These are phyloP conservation scores for Cucurbita maxima DNA, from an alignment of 306 rosid genomes.

Conservation along the genomic window DNA sequence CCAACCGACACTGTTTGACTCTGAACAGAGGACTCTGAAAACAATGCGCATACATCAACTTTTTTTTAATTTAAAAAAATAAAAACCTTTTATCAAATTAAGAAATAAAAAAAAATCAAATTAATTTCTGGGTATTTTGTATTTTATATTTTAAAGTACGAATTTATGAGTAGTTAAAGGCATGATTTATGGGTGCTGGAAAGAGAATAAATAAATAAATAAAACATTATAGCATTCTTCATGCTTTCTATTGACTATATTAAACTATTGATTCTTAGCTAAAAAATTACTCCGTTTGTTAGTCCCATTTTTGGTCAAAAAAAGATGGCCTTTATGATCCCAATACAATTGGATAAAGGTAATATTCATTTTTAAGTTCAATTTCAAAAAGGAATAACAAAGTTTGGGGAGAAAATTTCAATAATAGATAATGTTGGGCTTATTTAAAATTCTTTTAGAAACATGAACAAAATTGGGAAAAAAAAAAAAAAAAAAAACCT, in stretches of 20 bases:
- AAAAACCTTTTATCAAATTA: neutral
- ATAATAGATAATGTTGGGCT: neutral
- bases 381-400: neutral
- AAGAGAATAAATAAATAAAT: neutral
- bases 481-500: constrained; percentile 4
- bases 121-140: neutral
- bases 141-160: too few species aligned
- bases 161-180: neutral
- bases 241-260: neutral
- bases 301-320: too few species aligned
- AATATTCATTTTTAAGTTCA: neutral
- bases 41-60: constrained; percentile 21
- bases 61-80: too few species aligned
- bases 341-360: neutral
- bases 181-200: neutral
- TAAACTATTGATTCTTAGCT: neutral
- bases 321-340: neutral
- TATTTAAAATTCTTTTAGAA: neutral
- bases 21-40: constrained; percentile 24
- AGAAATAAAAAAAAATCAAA: neutral
- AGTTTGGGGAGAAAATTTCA: neutral
- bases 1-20: constrained; percentile 32
- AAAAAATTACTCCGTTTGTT: too few species aligned
- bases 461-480: neutral
- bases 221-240: neutral